Evolutionary conservation across 2,329 filamentous ascomycete genomes (phyloP), one percentile per base, ranked within the genome.

Genomic region (Zymoseptoria ardabiliae): DNA sequence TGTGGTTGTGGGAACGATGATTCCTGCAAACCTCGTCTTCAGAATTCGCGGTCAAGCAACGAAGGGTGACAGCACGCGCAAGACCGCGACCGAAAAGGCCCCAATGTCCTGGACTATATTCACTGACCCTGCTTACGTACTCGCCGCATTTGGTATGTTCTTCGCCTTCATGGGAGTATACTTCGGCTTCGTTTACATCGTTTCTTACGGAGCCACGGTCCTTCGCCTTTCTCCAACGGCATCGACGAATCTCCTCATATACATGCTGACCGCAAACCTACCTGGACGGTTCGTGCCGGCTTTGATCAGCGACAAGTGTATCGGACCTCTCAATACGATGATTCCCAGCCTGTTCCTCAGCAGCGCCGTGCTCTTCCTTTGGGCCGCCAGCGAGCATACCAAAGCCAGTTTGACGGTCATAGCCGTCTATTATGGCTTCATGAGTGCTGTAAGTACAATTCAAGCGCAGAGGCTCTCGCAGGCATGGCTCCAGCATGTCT

Each of bases 321-420:
- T 72, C 55, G 71, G 71, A 5, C 70, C 73, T 1, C 64, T 75
- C 3, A 73, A 73, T 48, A 74, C 72, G 2, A 68, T 72, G 41
- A 71, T 73, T 9, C 69, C 72, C 0, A 63, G 61, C 0, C 66
- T 76, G 1, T 72, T 84, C 3, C 77, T 83, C 45, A 77, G 77
- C 0, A 76, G 75, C 22, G 71, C 78, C 11, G 69, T 83, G 3
- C 77, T 80, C 66, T 77, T 79, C 48, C 63, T 79, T 50, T 85
- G 83, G 82, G 73, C 77, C 10, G 66, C 65, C 71, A 17, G 73
- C 74, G 4, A 48, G n/a, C 49, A 66, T 54, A 35, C 30, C 54
- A 53, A 53, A 55, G 22, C 55, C 50, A 51, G 60, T 25, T 57
- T 73, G 13, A 66, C 65, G 2, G 63, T 71, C 45, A 57, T 73